These are phyloP conservation scores for Speleostelium caveatum DNA, from an alignment of 78 protist species.

Conservation along the genomic window DNA sequence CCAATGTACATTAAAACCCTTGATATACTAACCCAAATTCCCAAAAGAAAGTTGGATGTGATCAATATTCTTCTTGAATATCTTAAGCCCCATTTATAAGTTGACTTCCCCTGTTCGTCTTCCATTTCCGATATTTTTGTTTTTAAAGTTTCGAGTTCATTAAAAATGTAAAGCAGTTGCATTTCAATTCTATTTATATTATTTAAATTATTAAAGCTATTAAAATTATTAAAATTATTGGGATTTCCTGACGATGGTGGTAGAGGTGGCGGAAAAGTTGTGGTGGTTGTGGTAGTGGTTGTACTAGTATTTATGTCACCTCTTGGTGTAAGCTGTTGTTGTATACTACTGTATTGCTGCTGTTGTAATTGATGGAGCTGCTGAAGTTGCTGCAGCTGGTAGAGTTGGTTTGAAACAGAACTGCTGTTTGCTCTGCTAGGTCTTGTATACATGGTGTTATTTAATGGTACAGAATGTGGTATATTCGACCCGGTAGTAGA, in stretches of 20 bases:
- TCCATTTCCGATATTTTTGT: constrained; percentile 35
- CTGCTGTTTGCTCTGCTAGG: neutral
- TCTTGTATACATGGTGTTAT: neutral
- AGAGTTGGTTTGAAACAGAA: neutral
- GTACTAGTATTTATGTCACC: too few species aligned
- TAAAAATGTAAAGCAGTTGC: neutral
- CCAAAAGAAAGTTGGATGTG: constrained; percentile 34
- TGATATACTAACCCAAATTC: constrained; percentile 66
- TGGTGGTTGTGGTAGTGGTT: too few species aligned
- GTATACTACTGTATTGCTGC: neutral
- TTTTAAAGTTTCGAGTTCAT: constrained; percentile 41
- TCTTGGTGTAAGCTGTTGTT: neutral
- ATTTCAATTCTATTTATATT: constrained; percentile 20
- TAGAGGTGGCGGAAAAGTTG: too few species aligned
- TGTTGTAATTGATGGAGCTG: neutral
- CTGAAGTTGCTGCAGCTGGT: neutral
- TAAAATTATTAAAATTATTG: too few species aligned
- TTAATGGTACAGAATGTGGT: too few species aligned
- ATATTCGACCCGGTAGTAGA: too few species aligned
- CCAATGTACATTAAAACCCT: constrained; percentile 69
- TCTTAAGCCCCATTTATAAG: constrained; percentile 52
- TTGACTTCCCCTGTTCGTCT: constrained; percentile 37
- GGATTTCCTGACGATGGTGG: too few species aligned
- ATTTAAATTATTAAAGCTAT: neutral
- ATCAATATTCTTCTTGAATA: constrained; percentile 56